Percentiles rank a stretch among this genome's conserved stretches.
phyloP scores from a whole-genome alignment of 2,329 filamentous ascomycete genomes.

The Emydomyces testavorans region DNA sequence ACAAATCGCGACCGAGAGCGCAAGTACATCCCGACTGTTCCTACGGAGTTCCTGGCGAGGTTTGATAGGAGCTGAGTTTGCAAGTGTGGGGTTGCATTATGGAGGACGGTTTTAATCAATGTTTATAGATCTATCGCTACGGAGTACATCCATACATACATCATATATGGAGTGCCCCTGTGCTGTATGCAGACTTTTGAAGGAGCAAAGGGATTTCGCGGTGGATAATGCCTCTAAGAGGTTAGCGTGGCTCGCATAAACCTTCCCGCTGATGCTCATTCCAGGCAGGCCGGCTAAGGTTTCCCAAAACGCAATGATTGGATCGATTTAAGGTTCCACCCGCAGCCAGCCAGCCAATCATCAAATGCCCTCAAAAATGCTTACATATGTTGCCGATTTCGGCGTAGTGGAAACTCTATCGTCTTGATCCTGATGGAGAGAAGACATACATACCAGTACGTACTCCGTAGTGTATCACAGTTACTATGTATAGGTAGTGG shows the following conservation, averaged over 20 bases:
- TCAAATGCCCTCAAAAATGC: background rate
- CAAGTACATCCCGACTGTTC: slow-evolving; percentile 92
- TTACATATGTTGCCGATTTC: background rate
- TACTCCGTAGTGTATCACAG: too few relatives aligned
- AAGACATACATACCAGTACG: too few relatives aligned
- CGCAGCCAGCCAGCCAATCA: background rate
- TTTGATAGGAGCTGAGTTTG: slow-evolving; percentile 47
- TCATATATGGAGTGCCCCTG: background rate
- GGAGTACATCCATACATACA: background rate
- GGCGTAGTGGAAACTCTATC: too few relatives aligned
- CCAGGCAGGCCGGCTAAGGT: too few relatives aligned
- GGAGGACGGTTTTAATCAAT: background rate
- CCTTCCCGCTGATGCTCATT: background rate
- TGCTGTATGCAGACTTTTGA: background rate
- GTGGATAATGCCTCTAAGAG: background rate
- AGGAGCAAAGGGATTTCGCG: background rate
- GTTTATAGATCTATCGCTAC: background rate
- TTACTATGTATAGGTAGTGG: too few relatives aligned
- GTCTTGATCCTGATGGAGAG: too few relatives aligned
- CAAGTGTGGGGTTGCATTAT: background rate
- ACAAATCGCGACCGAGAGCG: slow-evolving; percentile 81
- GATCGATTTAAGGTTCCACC: background rate
- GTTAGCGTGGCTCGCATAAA: slow-evolving; percentile 2
- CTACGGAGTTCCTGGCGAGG: slow-evolving; percentile 82
- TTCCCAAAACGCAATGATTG: too few relatives aligned